Evolutionary conservation across 164 flowering plant species (phyloP).

Genomic region (Magnolia officinalis): DNA sequence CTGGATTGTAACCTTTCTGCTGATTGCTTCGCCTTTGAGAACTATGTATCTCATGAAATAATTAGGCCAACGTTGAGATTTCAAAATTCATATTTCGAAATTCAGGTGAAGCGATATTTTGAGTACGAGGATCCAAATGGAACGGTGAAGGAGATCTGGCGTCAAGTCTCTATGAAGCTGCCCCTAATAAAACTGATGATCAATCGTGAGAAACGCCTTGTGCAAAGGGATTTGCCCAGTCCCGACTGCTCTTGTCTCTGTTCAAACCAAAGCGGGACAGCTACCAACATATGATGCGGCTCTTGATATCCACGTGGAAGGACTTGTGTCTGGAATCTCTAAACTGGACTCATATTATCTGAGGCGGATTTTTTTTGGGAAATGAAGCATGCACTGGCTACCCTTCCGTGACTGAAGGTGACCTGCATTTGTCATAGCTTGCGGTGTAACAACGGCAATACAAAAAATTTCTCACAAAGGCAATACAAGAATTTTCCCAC

Average conservation of each 20-base stretch:
- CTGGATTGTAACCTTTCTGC: not conserved
- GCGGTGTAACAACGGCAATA: not conserved
- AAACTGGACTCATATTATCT: not conserved
- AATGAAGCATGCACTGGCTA: not conserved
- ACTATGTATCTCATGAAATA: not conserved
- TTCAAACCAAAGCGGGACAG: constrained; percentile 49
- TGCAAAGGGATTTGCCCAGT: constrained; percentile 42
- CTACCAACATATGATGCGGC: constrained; percentile 12
- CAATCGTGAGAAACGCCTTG: constrained; percentile 84
- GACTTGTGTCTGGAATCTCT: not conserved
- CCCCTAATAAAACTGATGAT: constrained; percentile 76
- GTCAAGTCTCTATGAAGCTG: constrained; percentile 76
- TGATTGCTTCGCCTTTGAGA: not conserved
- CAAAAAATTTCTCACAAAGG: not conserved
- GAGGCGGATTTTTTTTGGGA: not conserved
- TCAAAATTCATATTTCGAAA: not conserved
- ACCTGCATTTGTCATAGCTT: not conserved
- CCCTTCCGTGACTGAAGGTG: too few relatives aligned
- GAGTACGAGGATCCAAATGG: constrained; percentile 76
- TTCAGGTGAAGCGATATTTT: constrained; percentile 73
- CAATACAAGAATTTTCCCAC: not conserved
- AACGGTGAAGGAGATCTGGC: constrained; percentile 88
- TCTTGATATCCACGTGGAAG: not conserved
- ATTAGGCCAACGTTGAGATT: not conserved
- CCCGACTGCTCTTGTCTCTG: constrained; percentile 82